Base-by-base conservation (phyloP, 257 asterid genomes). In the Galeopsis tetrahit region DNA sequence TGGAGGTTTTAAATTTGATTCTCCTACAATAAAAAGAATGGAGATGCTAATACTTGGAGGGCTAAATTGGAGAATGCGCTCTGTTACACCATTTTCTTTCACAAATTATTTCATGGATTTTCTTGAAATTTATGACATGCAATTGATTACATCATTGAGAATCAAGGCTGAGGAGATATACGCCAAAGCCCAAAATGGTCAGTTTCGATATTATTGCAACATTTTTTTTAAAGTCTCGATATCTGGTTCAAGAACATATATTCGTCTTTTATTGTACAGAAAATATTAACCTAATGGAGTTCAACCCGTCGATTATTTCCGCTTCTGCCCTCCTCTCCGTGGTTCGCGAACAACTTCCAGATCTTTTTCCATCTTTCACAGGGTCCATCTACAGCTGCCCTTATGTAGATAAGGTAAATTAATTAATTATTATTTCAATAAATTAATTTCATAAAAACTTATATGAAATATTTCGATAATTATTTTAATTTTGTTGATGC, bases 11-110 rank as follows among this genome's bases (percentile, higher is more conserved):
- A 74, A 77, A 11, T 74, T 88, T 7, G 85, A 83, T 80, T 38
- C 60, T 0, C 7, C 52, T 1, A 79, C 84, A 2, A 77, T 86
- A 15, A 79, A 81, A 72, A 75, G 88, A 75, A 90, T 85, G 96
- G 97, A 90, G 72, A 68, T 85, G 74, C 66, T 86, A 55, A 83
- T 90, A 10, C 91, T 90, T 28, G 91, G 88, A 35, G 86, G 89
- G 67, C 84, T 90, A 1, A 73, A 85, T 75, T 90, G 97, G 97
- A 38, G 97, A 77, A 86, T 85, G 97, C 82, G 90, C 13, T 90
- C 97, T 2, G 80, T 85, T 4, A 88, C 78, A 68, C 90, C 97
- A 0, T 88, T 90, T 17, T 84, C 82, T 0, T 90, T 88, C 44
- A 10, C 73, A 38, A 75, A 74, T 73, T 86, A 76, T 80, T 88